Base-by-base conservation (phyloP, 805 yeast species). In the Candida qinlingensis region DNA sequence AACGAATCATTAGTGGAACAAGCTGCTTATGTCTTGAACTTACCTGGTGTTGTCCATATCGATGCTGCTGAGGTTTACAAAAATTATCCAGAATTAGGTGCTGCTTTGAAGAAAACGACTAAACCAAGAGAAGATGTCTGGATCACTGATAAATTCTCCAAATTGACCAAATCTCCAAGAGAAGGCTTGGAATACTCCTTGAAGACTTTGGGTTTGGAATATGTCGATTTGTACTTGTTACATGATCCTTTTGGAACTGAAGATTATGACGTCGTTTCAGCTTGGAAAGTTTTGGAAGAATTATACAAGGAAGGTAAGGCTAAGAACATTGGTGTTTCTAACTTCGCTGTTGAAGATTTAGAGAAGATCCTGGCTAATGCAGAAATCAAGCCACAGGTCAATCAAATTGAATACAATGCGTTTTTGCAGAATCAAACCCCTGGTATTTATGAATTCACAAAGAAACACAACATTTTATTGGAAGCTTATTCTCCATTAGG, bases 401-500 rank as follows among this genome's bases (percentile, higher is more conserved):
- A 81, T 60, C 89, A 83, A 64, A 76, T 83, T 52, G 88, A 83
- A 62, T 82, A 70, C 63, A 81, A 77, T 61, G 81, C 87, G 0
- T 77, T 79, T 58, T 70, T 81, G 54, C 87, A 81, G 55, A 91
- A 87, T 68, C 87, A 83, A 60, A 69, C 83, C 3, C 76, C 79
- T 1, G 84, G 79, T 3, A 69, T 74, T 47, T 72, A 74, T 42
- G 74, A 79, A 11, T 84, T 70, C 58, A 69, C 76, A 49, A 61
- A 76, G 54, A 58, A 73, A 40, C 57, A 84, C 45, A 67, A 64
- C 34, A 82, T 85, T 51, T 58, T 71, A 31, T 54, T 85, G 11
- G 85, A 80, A 59, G 89, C 87, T 1, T 86, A 83, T 63, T 74
- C 82, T 6, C 89, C 92, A 27, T 70, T 86, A 53, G 79, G 80